Evolutionary conservation across 2,329 filamentous ascomycete genomes (phyloP).

Genomic region (Xylariaceae sp.): DNA sequence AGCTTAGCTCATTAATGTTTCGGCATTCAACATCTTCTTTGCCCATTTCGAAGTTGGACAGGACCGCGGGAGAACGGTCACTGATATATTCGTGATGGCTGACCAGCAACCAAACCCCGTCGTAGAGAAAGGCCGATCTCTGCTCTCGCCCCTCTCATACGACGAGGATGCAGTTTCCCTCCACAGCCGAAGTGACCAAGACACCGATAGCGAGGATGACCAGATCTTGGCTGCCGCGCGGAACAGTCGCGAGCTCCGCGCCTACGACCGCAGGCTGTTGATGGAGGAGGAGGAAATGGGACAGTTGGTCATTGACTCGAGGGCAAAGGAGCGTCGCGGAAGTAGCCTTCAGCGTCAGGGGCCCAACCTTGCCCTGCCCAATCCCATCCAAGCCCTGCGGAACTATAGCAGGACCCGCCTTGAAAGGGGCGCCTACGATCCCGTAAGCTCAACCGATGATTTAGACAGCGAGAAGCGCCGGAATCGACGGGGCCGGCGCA

Average conservation of each 20-base stretch:
- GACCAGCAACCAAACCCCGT: constrained; percentile 29
- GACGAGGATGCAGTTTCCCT: constrained; percentile 66
- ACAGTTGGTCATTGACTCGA: constrained; percentile 50
- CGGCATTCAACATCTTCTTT: not conserved
- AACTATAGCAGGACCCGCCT: constrained; percentile 34
- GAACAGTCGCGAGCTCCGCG: constrained; percentile 63
- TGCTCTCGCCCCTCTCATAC: constrained; percentile 60
- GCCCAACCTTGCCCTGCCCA: constrained; percentile 46
- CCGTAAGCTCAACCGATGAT: constrained; percentile 44
- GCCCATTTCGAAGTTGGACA: not conserved
- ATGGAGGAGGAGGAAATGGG: constrained; percentile 71
- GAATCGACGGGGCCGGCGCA: constrained; percentile 45
- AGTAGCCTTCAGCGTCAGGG: constrained; percentile 39
- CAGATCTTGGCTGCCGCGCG: constrained; percentile 59
- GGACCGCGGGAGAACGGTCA: not conserved
- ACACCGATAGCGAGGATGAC: constrained; percentile 72
- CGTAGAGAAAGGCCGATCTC: constrained; percentile 35
- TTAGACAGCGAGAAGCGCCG: constrained; percentile 46
- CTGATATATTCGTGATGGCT: constrained; percentile 24
- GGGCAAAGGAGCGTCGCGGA: constrained; percentile 42
- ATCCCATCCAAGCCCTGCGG: constrained; percentile 42
- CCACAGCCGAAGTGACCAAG: constrained; percentile 63
- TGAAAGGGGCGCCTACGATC: constrained; percentile 38
- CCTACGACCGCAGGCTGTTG: constrained; percentile 64
- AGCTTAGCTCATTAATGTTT: not conserved